Conservation (phyloP, 495 filamentous ascomycete genomes). For the Aspergillus saccharolyticus region DNA sequence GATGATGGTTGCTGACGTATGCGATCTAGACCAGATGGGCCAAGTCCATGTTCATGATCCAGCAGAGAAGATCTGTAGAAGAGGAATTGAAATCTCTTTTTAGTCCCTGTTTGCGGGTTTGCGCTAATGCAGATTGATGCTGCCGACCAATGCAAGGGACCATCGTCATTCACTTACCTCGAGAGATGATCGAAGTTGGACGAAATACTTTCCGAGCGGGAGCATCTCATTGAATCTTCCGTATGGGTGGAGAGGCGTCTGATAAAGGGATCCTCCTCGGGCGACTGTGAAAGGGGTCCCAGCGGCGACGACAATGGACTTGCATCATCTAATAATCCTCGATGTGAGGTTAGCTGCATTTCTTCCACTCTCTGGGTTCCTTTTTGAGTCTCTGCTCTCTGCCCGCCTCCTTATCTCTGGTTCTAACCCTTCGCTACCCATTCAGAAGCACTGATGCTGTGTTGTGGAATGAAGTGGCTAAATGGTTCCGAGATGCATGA, state of each 20-base stretch:
- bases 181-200: conserved; percentile 41
- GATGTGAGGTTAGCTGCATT: conserved; percentile 2
- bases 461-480: conserved; percentile 11
- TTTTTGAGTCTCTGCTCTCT: background rate
- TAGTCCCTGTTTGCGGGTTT: conserved; percentile 39
- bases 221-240: conserved; percentile 36
- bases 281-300: conserved; percentile 39
- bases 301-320: conserved; percentile 46
- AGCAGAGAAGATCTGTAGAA: conserved; percentile 56
- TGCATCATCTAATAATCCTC: conserved; percentile 31
- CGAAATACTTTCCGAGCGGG: conserved; percentile 38
- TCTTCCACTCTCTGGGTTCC: background rate
- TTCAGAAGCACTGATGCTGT: background rate
- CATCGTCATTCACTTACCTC: conserved; percentile 29
- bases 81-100: conserved; percentile 56
- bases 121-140: conserved; percentile 7
- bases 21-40: conserved; percentile 75
- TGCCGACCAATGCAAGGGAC: conserved; percentile 19
- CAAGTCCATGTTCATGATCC: conserved; percentile 58
- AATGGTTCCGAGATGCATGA: conserved; percentile 7
- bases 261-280: conserved; percentile 40
- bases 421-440: conserved; percentile 5
- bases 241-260: conserved; percentile 53
- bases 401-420: background rate
- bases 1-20: conserved; percentile 80